Percentiles rank a stretch among this genome's conserved stretches.
These are phyloP conservation scores for Scleromitrula shiraiana DNA, from an alignment of 2,329 filamentous ascomycete genomes.

Conservation along the genomic window DNA sequence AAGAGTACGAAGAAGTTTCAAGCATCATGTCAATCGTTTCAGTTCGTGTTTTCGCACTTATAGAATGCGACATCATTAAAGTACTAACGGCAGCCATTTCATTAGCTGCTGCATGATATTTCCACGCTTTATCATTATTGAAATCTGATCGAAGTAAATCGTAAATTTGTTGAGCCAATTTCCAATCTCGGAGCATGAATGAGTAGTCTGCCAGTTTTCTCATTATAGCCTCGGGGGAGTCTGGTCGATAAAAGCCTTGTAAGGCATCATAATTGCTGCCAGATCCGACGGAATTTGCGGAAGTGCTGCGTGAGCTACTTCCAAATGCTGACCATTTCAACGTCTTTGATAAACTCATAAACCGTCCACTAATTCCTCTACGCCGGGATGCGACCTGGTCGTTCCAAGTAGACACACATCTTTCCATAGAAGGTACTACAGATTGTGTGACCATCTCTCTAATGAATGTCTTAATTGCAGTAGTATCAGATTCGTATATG, in stretches of 20 bases:
- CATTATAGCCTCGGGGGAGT: constrained; percentile 82
- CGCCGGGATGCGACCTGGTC: constrained; percentile 90
- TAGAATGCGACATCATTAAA: constrained; percentile 64
- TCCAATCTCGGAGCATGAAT: constrained; percentile 96
- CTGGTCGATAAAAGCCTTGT: constrained; percentile 74
- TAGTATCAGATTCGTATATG: constrained; percentile 87
- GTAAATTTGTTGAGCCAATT: constrained; percentile 83
- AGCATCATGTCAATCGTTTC: constrained; percentile 83
- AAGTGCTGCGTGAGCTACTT: constrained; percentile 34
- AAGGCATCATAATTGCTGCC: constrained; percentile 68
- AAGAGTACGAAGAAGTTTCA: constrained; percentile 86
- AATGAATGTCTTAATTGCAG: constrained; percentile 79
- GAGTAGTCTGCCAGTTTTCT: constrained; percentile 90
- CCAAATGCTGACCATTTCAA: constrained; percentile 76
- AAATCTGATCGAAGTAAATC: constrained; percentile 85
- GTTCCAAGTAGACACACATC: constrained; percentile 86
- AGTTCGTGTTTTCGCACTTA: constrained; percentile 66
- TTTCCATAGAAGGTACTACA: constrained; percentile 92
- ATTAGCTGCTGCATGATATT: constrained; percentile 83
- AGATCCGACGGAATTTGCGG: constrained; percentile 35
- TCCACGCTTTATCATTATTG: constrained; percentile 94
- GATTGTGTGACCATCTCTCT: constrained; percentile 94
- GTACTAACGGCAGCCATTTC: constrained; percentile 90
- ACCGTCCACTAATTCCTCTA: constrained; percentile 82
- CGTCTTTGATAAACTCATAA: constrained; percentile 79